Evolutionary conservation across 2,329 filamentous ascomycete genomes (phyloP).

Genomic region (Calonectria honghensis): DNA sequence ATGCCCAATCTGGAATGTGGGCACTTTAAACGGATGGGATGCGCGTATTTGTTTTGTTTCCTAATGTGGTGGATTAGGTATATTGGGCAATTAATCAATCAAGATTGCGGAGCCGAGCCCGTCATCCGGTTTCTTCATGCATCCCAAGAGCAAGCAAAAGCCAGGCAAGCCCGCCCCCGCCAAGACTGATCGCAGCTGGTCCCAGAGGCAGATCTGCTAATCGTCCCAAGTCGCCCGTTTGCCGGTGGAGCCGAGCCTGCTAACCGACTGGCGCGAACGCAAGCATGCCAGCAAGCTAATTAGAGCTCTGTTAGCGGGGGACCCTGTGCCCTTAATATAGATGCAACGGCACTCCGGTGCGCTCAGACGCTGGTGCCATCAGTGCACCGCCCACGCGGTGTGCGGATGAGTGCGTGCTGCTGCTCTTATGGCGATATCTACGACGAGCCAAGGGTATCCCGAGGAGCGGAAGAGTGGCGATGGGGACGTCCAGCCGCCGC

Average conservation of each 20-base stretch:
- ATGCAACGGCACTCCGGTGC: background rate
- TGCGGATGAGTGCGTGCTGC: background rate
- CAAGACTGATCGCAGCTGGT: background rate
- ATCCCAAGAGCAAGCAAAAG: background rate
- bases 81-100: background rate
- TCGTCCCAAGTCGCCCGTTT: background rate
- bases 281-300: background rate
- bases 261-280: background rate
- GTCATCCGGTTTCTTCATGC: background rate
- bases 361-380: background rate
- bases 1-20: background rate
- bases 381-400: background rate
- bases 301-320: background rate
- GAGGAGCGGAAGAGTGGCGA: background rate
- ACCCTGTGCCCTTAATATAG: constrained; percentile 3
- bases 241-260: background rate
- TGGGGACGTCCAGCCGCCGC: no score
- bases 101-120: constrained; percentile 1
- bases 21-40: background rate
- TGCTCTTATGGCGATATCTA: background rate
- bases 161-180: background rate
- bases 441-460: background rate
- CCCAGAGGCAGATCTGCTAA: background rate
- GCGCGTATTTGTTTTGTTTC: background rate
- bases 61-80: background rate